These are phyloP conservation scores for Penicillium sp. DNA, from an alignment of 2,329 filamentous ascomycete genomes.

Conservation along the genomic window DNA sequence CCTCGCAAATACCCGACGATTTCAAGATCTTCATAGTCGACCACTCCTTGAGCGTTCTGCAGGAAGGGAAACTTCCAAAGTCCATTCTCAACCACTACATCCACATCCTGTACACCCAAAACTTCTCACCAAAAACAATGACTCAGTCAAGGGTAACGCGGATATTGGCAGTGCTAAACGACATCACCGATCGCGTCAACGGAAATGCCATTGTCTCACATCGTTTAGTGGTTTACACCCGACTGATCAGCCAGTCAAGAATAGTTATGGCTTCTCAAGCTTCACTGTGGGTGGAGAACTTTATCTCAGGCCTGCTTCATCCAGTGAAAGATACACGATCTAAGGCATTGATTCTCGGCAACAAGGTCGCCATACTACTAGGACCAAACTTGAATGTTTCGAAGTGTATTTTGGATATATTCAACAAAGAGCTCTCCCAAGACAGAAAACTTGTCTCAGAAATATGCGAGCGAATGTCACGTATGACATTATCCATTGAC, in stretches of 20 bases:
- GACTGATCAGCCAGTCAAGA: conserved; percentile 68
- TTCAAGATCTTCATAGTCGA: conserved; percentile 79
- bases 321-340: conserved; percentile 69
- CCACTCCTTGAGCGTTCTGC: conserved; percentile 69
- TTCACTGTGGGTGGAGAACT: conserved; percentile 73
- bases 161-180: conserved; percentile 66
- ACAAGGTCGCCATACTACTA: conserved; percentile 64
- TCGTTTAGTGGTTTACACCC: conserved; percentile 73
- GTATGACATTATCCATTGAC: conserved; percentile 61
- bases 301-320: conserved; percentile 79
- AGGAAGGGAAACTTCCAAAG: conserved; percentile 67
- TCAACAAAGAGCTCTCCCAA: conserved; percentile 49
- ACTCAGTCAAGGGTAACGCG: conserved; percentile 65
- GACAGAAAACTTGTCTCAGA: conserved; percentile 65
- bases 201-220: conserved; percentile 78
- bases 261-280: conserved; percentile 65
- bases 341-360: conserved; percentile 69
- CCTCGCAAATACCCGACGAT: conserved; percentile 67
- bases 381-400: conserved; percentile 66
- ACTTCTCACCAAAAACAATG: conserved; percentile 71
- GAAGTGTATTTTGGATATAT: conserved; percentile 55
- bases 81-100: conserved; percentile 74
- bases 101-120: conserved; percentile 75
- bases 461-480: conserved; percentile 62
- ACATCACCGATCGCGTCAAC: conserved; percentile 67